Base-by-base conservation (phyloP, 2,329 filamentous ascomycete genomes). In the Diaporthe sp. region DNA sequence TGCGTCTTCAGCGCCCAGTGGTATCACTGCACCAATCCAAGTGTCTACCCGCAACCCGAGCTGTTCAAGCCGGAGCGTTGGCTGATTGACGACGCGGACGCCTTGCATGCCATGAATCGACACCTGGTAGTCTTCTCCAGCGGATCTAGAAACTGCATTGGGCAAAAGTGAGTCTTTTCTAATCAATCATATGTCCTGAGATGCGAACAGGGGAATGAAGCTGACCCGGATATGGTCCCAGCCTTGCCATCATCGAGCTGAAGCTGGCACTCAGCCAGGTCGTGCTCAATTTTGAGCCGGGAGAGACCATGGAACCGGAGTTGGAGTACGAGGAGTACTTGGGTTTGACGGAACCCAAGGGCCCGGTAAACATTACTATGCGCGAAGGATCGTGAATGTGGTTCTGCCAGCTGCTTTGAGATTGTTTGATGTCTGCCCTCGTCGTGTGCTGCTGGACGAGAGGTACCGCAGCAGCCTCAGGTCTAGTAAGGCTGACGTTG, bases 61-160 rank as follows among this genome's bases (percentile, higher is more conserved):
- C 25, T 67, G 20, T 49, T 67, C 28, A 22, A 67, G 61, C 61
- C 61, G 44, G 44, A 47, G 42, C 61, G 61, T 12, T 67, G 61
- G 61, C 6, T 67, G 28, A 20, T 51, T n/a, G 42, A 67, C 28
- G 61, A 67, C 12, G 61, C 61, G 25, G 20, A 49, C 28, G 61
- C 61, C 10, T n/a, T 67, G 61, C 44, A 49, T 34, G 61, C 61
- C 61, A 67, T 67, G 61, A 67, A 67, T 37, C 61, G 61, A 20
- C 44, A 67, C 28, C 12, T 67, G 44, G 61, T 67, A 1, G 61
- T 51, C 42, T 67, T 67, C 3, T 49, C 42, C 20, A 47, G 9
- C 31, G 61, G 61, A 13, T 67, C 61, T n/a, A 47, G 61, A 34
- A 67, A 67, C 12, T 51, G 61, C 3, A 67, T 67, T 25, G 61